Base-by-base conservation (phyloP, 2,329 filamentous ascomycete genomes). In the Fusarium sp. region DNA sequence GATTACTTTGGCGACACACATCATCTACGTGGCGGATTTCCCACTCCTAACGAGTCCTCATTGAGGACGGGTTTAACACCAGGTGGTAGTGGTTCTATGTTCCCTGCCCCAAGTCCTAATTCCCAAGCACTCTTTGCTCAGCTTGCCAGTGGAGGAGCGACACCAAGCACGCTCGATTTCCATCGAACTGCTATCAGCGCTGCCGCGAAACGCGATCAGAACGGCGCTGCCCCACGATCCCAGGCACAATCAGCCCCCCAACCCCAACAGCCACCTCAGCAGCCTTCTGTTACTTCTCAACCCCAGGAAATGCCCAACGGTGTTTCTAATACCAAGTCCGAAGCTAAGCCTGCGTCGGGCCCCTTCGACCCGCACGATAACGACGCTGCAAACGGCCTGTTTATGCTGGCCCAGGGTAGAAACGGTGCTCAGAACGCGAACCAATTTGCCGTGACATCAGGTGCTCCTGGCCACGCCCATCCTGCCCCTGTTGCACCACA, bases 51-150 rank as follows among this genome's bases (percentile, higher is more conserved):
- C 88, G 96, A 99, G 82, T 98, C 95, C 10, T 97, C 94, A 5
- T 84, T 98, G 55, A 88, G 96, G 66, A 96, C 94, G 65, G 96
- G 96, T 60, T 83, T 98, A 73, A 98, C 96, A 56, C 96, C 96
- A 51, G 96, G 96, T 66, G 95, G 95, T 73, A 94, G 95, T 79
- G 95, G 95, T 75, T 97, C 95, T 75, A 98, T 98, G 94, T 98
- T 98, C 84, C 94, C 95, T 60, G 93, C 92, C 58, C 92, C 94
- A 4, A 97, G 92, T 79, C 95, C 94, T 38, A 97, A 93, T 79
- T 93, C 93, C 0, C 91, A 94, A 83, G 92, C 92, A 53, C 83
- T 98, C 9, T 93, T 95, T 81, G 91, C 91, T 66, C 91, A 92
- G 72, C 83, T 96, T 40, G 90, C 93, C 71, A 92, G 89, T 77